phyloP scores from a whole-genome alignment of 345 rosid genomes.

The Syzygium aqueum region DNA sequence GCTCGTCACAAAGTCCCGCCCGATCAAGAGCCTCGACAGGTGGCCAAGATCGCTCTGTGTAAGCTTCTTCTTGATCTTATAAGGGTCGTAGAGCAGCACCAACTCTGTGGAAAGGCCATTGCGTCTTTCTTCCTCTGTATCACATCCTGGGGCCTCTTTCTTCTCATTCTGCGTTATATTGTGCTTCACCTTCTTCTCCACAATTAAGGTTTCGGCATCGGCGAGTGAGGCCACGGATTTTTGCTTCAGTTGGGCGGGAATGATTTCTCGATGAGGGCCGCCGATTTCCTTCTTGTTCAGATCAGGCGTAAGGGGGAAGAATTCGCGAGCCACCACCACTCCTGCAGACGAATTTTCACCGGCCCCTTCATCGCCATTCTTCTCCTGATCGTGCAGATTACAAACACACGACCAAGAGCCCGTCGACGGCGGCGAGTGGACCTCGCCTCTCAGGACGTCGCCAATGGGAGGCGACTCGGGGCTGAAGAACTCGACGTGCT shows the following conservation, averaged over 20 bases:
- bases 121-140: neutral
- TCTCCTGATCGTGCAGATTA: neutral
- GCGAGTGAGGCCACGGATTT: neutral
- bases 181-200: neutral
- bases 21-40: neutral
- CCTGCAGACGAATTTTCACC: neutral
- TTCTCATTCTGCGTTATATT: neutral
- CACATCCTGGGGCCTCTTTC: neutral
- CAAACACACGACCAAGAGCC: neutral
- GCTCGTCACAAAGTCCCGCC: too few relatives aligned
- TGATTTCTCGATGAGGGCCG: too few relatives aligned
- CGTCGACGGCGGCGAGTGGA: neutral
- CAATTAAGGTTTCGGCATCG: accelerated
- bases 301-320: neutral
- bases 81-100: neutral
- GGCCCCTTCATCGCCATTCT: neutral
- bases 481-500: neutral
- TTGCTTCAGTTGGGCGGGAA: neutral
- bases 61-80: neutral
- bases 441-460: neutral
- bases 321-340: neutral
- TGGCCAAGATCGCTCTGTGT: neutral
- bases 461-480: neutral
- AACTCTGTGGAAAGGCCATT: neutral
- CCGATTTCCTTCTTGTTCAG: neutral